phyloP scores from a whole-genome alignment of 78 protist genomes.

The Chrysochromulina tobinii region DNA sequence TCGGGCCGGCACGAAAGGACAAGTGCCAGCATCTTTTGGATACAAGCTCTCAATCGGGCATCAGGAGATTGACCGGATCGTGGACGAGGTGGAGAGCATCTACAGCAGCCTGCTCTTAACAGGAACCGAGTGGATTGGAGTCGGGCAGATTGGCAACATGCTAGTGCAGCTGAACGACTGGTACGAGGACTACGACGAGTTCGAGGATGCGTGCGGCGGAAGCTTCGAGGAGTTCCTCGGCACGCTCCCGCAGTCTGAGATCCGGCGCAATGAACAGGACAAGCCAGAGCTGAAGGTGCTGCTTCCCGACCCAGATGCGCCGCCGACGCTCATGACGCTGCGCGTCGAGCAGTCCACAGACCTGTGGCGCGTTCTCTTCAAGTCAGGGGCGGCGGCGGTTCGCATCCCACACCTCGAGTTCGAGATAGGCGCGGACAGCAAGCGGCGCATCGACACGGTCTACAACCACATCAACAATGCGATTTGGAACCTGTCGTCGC shows the following conservation, averaged over 20 bases:
- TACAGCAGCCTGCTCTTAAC: neutral
- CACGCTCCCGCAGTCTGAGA: neutral
- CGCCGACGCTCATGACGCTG: neutral
- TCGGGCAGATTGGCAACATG: neutral
- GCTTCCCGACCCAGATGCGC: neutral
- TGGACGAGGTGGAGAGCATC: neutral
- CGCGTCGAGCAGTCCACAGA: neutral
- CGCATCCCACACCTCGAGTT: neutral
- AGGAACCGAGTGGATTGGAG: neutral
- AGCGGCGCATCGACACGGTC: neutral
- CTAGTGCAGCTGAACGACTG: neutral
- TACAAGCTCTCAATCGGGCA: neutral
- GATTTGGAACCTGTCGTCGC: neutral
- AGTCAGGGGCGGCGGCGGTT: neutral
- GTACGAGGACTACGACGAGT: conserved; percentile 19
- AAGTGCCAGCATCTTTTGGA: too few relatives aligned
- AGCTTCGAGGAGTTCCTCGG: neutral
- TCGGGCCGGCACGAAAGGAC: too few relatives aligned
- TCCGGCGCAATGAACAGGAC: neutral
- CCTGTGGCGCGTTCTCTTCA: neutral
- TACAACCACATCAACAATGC: neutral
- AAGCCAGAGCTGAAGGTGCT: neutral
- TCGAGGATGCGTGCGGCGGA: neutral
- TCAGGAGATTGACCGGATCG: conserved; percentile 9
- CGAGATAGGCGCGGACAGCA: neutral